Base-by-base conservation (phyloP, 169 alveolate species). In the Plasmodium ovale region DNA sequence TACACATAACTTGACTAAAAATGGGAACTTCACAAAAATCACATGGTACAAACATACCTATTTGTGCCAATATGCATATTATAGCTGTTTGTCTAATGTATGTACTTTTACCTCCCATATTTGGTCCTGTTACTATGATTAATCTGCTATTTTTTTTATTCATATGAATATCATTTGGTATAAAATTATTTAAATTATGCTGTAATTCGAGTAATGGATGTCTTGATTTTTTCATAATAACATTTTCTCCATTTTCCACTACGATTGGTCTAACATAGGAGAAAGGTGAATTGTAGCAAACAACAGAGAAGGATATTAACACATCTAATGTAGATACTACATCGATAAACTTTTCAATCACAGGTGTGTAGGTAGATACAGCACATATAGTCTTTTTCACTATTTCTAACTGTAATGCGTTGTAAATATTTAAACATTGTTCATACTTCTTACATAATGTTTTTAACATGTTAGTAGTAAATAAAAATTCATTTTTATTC, bases 51-150 rank as follows among this genome's bases (percentile, higher is more conserved):
- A 93, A 97, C 58, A 98, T 97, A 1, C 99, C 99, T 27, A 98
- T 96, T 87, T 98, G 99, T 29, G 98, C 92, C 87, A 93, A 87
- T 51, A 91, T 84, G 42, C 93, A 93, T 37, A 93, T 93, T 23
- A 93, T 44, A 67, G 94, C 95, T 54, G 89, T 90, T 92, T 97
- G 97, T 60, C 99, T 93, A 56, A 98, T 97, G 77, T 95, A 98
- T 4, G 99, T 98, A 68, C 98, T 96, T 73, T 98, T 98, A 27
- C 99, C 99, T 31, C 99, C 99, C 99, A 98, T 98, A 87, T 98
- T 98, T 6, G 99, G 99, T n/a, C 99, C 99, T 3, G 99, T 98
- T 33, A 98, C 97, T 51, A 98, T 94, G 65, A 95, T 96, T 37
- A 98, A 88, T 67, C 98, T 92, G 16, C 97, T 93, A 21, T 93